Evolutionary conservation across 2,329 filamentous ascomycete species (phyloP).

Genomic region (Gliomastix tumulicola): DNA sequence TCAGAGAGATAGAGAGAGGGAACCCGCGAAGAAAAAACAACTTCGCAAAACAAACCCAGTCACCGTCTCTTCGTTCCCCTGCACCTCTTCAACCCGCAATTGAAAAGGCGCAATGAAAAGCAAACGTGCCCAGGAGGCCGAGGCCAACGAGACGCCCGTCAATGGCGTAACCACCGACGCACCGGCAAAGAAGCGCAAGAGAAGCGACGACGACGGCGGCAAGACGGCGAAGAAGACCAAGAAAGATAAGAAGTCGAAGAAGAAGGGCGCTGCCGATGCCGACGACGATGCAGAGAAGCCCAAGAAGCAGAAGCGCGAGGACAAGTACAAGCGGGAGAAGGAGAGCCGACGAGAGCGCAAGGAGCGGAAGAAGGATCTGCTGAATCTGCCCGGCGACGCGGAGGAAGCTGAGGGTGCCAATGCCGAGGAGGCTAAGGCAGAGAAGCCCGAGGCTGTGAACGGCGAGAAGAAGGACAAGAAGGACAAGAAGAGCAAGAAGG

Average conservation of each 20-base stretch:
- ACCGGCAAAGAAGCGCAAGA: slow-evolving; percentile 14
- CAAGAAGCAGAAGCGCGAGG: slow-evolving; percentile 23
- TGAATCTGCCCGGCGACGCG: slow-evolving; percentile 25
- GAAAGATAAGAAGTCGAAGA: slow-evolving; percentile 21
- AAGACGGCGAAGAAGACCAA: slow-evolving; percentile 19
- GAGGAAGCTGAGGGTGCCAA: slow-evolving; percentile 14
- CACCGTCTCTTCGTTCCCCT: neutral
- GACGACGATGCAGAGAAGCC: slow-evolving; percentile 19
- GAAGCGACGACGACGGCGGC: slow-evolving; percentile 2
- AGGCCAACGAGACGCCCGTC: slow-evolving; percentile 17
- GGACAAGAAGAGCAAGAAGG: slow-evolving; percentile 11
- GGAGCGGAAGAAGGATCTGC: slow-evolving; percentile 28
- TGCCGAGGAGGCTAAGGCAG: slow-evolving; percentile 10
- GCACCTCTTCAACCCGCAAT: too few species aligned
- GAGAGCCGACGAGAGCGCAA: slow-evolving; percentile 31
- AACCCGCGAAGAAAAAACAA: too few species aligned
- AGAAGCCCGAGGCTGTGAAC: slow-evolving; percentile 18
- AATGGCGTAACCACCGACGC: slow-evolving; percentile 12
- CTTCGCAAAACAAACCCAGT: neutral
- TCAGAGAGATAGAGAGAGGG: too few species aligned
- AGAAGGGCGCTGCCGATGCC: slow-evolving; percentile 15
- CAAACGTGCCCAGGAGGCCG: slow-evolving; percentile 28
- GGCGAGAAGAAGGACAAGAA: slow-evolving; percentile 17
- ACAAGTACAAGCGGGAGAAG: slow-evolving; percentile 13
- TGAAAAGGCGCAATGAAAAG: slow-evolving; percentile 24